Evolutionary conservation across 345 rosid genomes (phyloP).

Genomic region (Citrus unshiu): DNA sequence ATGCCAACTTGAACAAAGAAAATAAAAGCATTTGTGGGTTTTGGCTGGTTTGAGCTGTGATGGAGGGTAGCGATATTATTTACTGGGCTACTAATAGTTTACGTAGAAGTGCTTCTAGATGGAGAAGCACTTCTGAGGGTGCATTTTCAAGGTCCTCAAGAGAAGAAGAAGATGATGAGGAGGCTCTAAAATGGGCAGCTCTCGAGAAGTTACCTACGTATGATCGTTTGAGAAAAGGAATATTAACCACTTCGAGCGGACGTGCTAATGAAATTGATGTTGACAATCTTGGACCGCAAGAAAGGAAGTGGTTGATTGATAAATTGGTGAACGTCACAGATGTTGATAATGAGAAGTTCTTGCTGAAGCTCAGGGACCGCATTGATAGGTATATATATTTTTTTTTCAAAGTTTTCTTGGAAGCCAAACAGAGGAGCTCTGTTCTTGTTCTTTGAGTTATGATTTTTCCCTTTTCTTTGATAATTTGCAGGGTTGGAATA

Average conservation of each 20-base stretch:
- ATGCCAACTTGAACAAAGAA: not conserved
- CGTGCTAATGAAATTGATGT: constrained; percentile 21
- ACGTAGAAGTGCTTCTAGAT: not conserved
- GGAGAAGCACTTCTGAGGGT: constrained; percentile 10
- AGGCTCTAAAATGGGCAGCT: constrained; percentile 57
- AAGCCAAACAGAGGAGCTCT: not conserved
- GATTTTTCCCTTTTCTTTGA: not conserved
- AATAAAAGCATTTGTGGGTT: not conserved
- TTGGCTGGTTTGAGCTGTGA: not conserved
- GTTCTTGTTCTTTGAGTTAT: not conserved
- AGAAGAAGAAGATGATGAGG: constrained; percentile 64
- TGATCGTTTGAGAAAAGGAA: constrained; percentile 34
- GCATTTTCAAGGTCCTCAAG: constrained; percentile 50
- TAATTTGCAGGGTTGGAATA: constrained; percentile 32
- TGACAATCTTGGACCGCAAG: constrained; percentile 13
- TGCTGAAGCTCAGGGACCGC: constrained; percentile 31
- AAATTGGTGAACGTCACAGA: constrained; percentile 27
- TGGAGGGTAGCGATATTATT: not conserved
- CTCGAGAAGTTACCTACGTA: constrained; percentile 42
- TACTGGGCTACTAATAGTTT: constrained; percentile 11
- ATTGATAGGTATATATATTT: constrained; percentile 22
- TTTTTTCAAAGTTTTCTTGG: not conserved
- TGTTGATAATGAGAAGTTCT: constrained; percentile 37
- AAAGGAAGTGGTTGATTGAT: constrained; percentile 27
- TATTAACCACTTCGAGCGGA: constrained; percentile 15